A percentile compares a stretch with the other conserved stretches of the same genome.
Evolutionary conservation across 345 rosid species (phyloP).

Genomic region (Eucalyptus pumila): DNA sequence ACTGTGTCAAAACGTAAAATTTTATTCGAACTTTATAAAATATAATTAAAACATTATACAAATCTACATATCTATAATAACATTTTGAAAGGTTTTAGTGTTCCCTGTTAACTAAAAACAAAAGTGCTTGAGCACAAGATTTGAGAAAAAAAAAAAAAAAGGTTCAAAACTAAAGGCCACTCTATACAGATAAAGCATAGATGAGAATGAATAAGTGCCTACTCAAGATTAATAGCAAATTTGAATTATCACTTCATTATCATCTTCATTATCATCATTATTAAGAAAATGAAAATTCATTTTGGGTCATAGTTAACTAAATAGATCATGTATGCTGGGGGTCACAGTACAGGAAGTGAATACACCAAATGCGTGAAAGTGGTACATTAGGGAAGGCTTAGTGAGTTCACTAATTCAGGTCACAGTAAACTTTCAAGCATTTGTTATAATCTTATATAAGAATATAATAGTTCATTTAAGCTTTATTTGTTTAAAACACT

Average conservation of each 20-base stretch:
- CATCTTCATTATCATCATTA: neutral
- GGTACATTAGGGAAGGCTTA: neutral
- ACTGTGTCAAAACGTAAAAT: neutral
- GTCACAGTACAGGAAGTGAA: neutral
- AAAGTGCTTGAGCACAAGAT: neutral
- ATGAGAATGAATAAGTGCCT: neutral
- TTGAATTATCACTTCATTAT: neutral
- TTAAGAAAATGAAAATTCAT: neutral
- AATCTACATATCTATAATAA: neutral
- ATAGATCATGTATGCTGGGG: neutral
- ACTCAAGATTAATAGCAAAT: neutral
- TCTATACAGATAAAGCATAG: neutral
- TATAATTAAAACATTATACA: neutral
- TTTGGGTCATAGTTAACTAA: neutral
- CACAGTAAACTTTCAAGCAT: neutral
- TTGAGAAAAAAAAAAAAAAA: neutral
- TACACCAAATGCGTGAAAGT: neutral
- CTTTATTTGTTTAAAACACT: neutral
- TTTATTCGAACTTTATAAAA: neutral
- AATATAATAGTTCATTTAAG: neutral
- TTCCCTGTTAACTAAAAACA: neutral
- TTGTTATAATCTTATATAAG: neutral
- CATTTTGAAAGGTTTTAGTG: neutral
- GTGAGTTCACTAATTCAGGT: neutral
- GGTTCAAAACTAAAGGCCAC: neutral